phyloP scores from a whole-genome alignment of 768 basidiomycete species.

The Hericium erinaceus region DNA sequence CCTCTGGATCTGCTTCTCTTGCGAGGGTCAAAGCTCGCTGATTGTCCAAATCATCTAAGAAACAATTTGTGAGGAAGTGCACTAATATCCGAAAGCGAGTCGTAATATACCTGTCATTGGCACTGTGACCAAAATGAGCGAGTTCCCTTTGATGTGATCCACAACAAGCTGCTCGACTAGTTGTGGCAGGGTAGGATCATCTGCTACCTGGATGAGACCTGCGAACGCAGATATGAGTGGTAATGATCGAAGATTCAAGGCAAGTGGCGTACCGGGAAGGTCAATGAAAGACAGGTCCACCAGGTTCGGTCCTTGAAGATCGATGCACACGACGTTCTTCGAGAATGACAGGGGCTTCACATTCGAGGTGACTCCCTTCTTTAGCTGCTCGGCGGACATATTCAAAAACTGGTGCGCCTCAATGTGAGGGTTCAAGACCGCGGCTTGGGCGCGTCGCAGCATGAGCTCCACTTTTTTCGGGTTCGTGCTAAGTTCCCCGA shows the following conservation, averaged over 20 bases:
- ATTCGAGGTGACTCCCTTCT: neutral
- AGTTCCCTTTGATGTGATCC: conserved; percentile 40
- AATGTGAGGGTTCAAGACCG: conserved; percentile 39
- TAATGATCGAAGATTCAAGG: neutral
- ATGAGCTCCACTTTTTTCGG: conserved; percentile 39
- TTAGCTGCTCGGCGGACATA: neutral
- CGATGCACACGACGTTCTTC: conserved; percentile 19
- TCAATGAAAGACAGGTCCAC: conserved; percentile 21
- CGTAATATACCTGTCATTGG: conserved; percentile 39
- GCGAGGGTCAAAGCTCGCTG: conserved; percentile 45
- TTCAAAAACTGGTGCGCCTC: conserved; percentile 16
- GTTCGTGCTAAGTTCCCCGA: conserved; percentile 34
- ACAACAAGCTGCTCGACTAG: conserved; percentile 41
- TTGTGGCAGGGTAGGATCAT: conserved; percentile 29
- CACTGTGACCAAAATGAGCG: conserved; percentile 43
- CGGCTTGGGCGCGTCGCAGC: conserved; percentile 53
- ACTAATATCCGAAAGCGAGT: neutral
- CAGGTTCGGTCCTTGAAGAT: conserved; percentile 17
- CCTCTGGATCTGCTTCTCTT: conserved; percentile 33
- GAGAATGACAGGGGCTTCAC: conserved; percentile 14
- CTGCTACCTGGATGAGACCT: conserved; percentile 44
- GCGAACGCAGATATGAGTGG: neutral
- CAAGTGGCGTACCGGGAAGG: conserved; percentile 15
- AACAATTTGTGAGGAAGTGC: neutral
- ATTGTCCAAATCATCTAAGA: conserved; percentile 48